phyloP scores from a whole-genome alignment of 2,329 filamentous ascomycete genomes.

The Leptographium radiaticola region DNA sequence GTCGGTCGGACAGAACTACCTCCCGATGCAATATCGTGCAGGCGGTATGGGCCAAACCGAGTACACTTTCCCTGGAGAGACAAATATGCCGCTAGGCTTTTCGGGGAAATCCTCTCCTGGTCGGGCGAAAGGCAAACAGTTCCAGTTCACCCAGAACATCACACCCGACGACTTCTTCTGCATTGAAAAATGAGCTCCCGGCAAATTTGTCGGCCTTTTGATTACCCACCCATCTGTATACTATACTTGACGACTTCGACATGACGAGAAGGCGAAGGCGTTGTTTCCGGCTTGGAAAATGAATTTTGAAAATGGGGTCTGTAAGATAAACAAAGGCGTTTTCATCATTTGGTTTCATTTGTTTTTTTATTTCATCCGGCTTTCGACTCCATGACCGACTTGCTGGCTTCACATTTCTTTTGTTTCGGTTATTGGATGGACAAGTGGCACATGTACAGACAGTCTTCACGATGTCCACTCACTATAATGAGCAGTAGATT shows the following conservation, averaged over 20 bases:
- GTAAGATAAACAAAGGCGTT: background rate
- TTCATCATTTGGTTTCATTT: background rate
- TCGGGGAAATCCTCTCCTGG: slow-evolving; percentile 24
- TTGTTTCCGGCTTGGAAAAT: background rate
- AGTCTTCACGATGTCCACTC: too few species aligned
- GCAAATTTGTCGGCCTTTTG: background rate
- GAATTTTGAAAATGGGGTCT: background rate
- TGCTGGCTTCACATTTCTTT: too few species aligned
- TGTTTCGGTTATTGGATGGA: too few species aligned
- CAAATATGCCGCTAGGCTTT: slow-evolving; percentile 20
- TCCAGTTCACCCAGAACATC: slow-evolving; percentile 32
- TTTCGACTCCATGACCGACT: too few species aligned
- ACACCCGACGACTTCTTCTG: slow-evolving; percentile 27
- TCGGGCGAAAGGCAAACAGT: slow-evolving; percentile 25
- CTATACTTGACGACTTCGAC: background rate
- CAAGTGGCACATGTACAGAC: too few species aligned
- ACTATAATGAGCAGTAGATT: too few species aligned
- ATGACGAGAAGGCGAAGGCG: background rate
- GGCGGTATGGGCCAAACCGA: slow-evolving; percentile 26
- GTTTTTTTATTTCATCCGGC: too few species aligned
- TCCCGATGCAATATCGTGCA: slow-evolving; percentile 15
- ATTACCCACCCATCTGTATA: background rate
- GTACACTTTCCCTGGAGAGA: slow-evolving; percentile 37
- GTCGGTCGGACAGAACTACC: slow-evolving; percentile 29
- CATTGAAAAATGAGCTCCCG: slow-evolving; percentile 2